Conservation (phyloP, 2,329 filamentous ascomycete species). For the Paecilomyces fulvus region DNA sequence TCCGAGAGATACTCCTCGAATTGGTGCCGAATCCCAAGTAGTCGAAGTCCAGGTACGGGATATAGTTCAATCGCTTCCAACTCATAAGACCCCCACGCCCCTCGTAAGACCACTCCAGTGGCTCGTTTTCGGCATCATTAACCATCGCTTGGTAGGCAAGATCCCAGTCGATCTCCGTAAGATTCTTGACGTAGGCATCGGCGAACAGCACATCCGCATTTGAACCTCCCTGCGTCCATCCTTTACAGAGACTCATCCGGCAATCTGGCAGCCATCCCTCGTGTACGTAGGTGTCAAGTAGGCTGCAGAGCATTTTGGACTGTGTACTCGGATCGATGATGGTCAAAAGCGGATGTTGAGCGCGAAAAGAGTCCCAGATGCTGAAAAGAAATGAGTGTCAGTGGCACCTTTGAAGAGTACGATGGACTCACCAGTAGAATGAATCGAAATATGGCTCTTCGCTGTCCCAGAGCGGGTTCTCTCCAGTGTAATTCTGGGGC, state of each 20-base stretch:
- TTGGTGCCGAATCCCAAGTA: slow-evolving; percentile 57
- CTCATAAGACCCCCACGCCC: slow-evolving; percentile 61
- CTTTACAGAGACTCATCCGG: slow-evolving; percentile 61
- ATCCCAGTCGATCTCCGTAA: slow-evolving; percentile 57
- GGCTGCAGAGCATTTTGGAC: slow-evolving; percentile 56
- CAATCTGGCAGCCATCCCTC: slow-evolving; percentile 66
- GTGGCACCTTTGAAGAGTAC: background rate
- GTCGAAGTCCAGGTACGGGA: slow-evolving; percentile 63
- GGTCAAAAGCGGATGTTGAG: slow-evolving; percentile 60
- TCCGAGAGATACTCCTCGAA: slow-evolving; percentile 62
- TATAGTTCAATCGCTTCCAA: slow-evolving; percentile 63
- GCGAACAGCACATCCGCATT: slow-evolving; percentile 62
- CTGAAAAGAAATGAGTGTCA: slow-evolving; percentile 14
- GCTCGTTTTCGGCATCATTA: slow-evolving; percentile 63
- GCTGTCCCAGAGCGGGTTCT: slow-evolving; percentile 59
- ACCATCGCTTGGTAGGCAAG: slow-evolving; percentile 59
- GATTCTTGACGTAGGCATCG: slow-evolving; percentile 61
- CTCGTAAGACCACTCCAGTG: slow-evolving; percentile 59
- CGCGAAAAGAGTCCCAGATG: slow-evolving; percentile 63
- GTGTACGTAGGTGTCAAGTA: slow-evolving; percentile 63
- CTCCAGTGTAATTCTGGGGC: slow-evolving; percentile 64
- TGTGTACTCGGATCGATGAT: slow-evolving; percentile 56
- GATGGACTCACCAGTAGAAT: slow-evolving; percentile 54
- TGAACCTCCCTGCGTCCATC: slow-evolving; percentile 64
- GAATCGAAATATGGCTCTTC: slow-evolving; percentile 64